A percentile compares a stretch with the other conserved stretches of the same genome.
phyloP scores from a whole-genome alignment of 2,329 filamentous ascomycete species.

The Apiospora malaysiana region DNA sequence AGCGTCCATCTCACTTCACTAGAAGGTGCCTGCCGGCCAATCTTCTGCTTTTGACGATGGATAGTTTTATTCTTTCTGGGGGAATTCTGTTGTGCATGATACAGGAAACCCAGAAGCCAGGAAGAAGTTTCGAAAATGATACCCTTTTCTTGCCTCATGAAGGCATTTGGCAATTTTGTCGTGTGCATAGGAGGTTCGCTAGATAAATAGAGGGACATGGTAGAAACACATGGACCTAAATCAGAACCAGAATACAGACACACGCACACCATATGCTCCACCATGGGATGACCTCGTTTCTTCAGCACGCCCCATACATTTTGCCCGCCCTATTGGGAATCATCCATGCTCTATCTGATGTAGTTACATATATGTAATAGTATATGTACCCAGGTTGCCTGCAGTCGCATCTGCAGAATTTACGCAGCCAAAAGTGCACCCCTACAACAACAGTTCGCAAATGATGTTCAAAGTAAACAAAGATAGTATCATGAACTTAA shows the following conservation, averaged over 20 bases:
- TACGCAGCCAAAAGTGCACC: too few species aligned
- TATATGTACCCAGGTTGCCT: neutral
- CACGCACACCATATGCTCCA: neutral
- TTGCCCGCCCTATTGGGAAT: too few species aligned
- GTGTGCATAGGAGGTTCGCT: too few species aligned
- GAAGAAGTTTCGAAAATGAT: constrained; percentile 1
- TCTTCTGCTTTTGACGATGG: neutral
- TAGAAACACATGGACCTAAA: neutral
- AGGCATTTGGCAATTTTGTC: neutral
- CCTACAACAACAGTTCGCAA: too few species aligned
- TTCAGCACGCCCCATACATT: neutral
- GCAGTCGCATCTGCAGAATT: too few species aligned
- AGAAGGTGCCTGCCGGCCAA: neutral
- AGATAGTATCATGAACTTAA: neutral
- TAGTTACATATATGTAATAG: too few species aligned
- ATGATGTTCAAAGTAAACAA: neutral
- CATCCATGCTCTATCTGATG: neutral
- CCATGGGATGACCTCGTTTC: neutral
- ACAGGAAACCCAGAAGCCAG: neutral
- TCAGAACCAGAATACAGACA: neutral
- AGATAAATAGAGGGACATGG: neutral
- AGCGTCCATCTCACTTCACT: neutral
- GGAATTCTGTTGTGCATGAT: neutral
- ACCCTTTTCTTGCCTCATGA: neutral
- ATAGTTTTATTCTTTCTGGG: neutral